These are phyloP conservation scores for Rhytidiadelphus loreus DNA, from an alignment of 225 moss, liverwort and hornwort genomes.

Conservation along the genomic window DNA sequence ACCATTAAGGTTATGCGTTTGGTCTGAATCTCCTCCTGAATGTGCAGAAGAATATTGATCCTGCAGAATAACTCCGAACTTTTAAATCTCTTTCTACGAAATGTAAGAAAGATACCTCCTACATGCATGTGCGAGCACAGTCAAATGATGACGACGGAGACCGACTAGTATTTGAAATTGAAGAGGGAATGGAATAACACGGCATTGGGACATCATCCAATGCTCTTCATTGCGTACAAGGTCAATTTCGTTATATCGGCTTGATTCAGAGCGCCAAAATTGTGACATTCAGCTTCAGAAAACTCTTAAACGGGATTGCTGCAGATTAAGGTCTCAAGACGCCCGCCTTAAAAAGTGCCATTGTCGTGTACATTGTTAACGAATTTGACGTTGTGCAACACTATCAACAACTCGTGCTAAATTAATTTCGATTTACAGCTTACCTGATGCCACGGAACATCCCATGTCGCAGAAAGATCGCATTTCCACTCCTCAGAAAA, in stretches of 20 bases:
- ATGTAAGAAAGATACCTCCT: not conserved
- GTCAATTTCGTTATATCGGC: not conserved
- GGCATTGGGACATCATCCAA: not conserved
- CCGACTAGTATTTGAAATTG: not conserved
- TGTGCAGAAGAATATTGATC: not conserved
- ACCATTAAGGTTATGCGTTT: not conserved
- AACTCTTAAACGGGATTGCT: not conserved
- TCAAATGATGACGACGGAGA: not conserved
- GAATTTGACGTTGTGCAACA: not conserved
- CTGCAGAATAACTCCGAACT: conserved; percentile 4
- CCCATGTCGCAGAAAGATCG: conserved; percentile 1
- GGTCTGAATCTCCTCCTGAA: not conserved
- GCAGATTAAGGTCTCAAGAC: not conserved
- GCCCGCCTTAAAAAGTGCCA: not conserved
- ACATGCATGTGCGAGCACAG: not conserved
- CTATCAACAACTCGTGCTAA: not conserved
- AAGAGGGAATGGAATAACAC: not conserved
- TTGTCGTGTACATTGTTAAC: not conserved
- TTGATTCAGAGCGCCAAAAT: not conserved
- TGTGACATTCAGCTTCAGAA: not conserved
- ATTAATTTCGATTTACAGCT: not conserved
- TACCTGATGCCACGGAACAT: conserved; percentile 12
- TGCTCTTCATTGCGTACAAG: not conserved
- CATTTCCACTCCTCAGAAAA: conserved; percentile 3
- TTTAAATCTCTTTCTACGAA: not conserved